Evolutionary conservation across 768 basidiomycete genomes (phyloP), one percentile per base, ranked within the genome.

Genomic region (Phlegmacium glaucopus): DNA sequence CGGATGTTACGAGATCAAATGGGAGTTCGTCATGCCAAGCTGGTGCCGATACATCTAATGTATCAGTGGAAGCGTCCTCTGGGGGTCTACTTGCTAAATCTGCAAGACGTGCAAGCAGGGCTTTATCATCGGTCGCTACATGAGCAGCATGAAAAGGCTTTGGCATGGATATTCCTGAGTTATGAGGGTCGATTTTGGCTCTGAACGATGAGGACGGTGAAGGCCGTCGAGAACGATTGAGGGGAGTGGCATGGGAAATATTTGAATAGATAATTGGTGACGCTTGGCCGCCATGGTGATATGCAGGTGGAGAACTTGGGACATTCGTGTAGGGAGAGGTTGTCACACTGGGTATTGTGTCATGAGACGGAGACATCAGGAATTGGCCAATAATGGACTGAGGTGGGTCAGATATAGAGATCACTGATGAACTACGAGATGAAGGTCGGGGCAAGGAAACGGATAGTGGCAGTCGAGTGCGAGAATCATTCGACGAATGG

Each of bases 61-160:
- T 42, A 15, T 61, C 47, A 15, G 47, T 45, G 10, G 49, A 39
- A 25, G 43, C 56, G 29, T 67, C 65, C 18, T 48, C 39, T 6
- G 76, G 75, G n/a, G 83, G 83, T 15, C 72, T 72, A 50, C 79
- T 82, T 29, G 77, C 79, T 26, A 79, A 52, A 29, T 69, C 69
- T 1, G 69, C 74, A 35, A 85, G 67, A 28, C 71, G 74, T 18
- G 78, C 80, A 35, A 85, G 70, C n/a, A 76, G 52, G 0, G 66
- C 58, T 58, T 85, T 85, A 61, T 85, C 83, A 58, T 85, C 83
- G 2, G 75, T 82, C 13, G 83, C 82, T 39, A 85, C 68, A 57
- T 85, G 83, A n/a, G 78, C 82, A 13, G 65, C 65, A 41, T 65
- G 65, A 17, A 60, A 30, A 11, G 63, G 56, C 12, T 63, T 57